Evolutionary conservation across 345 rosid species (phyloP), one percentile per base, ranked within the genome.

Genomic region (Hypericum perforatum): DNA sequence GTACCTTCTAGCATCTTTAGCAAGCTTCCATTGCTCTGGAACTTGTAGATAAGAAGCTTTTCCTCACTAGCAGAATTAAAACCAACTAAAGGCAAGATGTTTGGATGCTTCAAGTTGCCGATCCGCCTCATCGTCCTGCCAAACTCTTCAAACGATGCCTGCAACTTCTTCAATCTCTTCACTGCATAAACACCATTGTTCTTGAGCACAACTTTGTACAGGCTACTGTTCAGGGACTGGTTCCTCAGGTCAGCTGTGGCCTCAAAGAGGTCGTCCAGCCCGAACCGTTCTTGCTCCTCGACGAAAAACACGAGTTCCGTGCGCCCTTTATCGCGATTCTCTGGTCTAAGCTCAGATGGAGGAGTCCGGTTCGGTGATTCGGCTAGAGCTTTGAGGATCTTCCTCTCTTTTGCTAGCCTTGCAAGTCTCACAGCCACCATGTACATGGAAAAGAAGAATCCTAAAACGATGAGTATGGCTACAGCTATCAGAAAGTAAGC

Each of bases 41-140:
- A 77, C 65, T 65, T 67, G 72, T 75, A 82, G 45, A 82, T 75
- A 11, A 79, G 71, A 46, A 82, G 83, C 38, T 75, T 82, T 48
- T 77, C 78, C 38, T 74, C 76, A 9, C 55, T 16, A 5, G 75
- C 71, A 16, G 72, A 71, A 61, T 56, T 70, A 73, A 64, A 82
- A 9, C 74, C 76, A 38, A 79, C 66, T 3, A 79, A 76, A 9
- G 78, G 81, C 0, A 82, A 70, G 37, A 79, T 62, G 46, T 82
- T 82, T 3, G 76, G 81, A 64, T 79, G 89, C 63, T 65, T 82
- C 68, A 79, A 57, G 55, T 61, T 66, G 53, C 83, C 85, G 3
- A 79, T 70, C 49, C 37, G 61, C 63, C 63, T 75, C 77, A 79
- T 71, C 6, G 65, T 65, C 43, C 16, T 50, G 39, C 69, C 45